A percentile compares a stretch with the other conserved stretches of the same genome.
Conservation (phyloP, 805 yeast genomes). For the Saturnispora silvae region DNA sequence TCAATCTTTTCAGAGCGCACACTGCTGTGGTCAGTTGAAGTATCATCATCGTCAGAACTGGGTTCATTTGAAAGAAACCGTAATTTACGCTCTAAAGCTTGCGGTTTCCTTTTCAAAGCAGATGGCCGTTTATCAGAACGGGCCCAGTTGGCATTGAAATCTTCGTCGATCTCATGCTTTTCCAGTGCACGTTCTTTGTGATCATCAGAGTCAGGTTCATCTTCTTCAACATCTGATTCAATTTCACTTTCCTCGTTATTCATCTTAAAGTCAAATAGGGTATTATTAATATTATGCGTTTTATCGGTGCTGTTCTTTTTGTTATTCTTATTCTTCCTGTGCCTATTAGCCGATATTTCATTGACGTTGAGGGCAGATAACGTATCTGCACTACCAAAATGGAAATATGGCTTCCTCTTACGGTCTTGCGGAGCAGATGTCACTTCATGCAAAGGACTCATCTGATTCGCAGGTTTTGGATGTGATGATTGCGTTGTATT, state of each 20-base stretch:
- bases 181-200: conserved; percentile 1
- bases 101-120: conserved; percentile 5
- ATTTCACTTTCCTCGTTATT: not conserved
- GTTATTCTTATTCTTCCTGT: too few relatives aligned
- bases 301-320: too few relatives aligned
- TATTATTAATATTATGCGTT: too few relatives aligned
- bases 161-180: conserved; percentile 22
- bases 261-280: not conserved
- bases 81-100: conserved; percentile 6
- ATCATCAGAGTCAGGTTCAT: conserved; percentile 3
- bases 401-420: conserved; percentile 1
- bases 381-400: not conserved
- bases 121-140: conserved; percentile 2
- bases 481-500: too few relatives aligned
- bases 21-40: conserved; percentile 18
- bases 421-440: not conserved
- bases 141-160: conserved; percentile 22
- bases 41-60: conserved; percentile 17
- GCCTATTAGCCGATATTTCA: too few relatives aligned
- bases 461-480: not conserved
- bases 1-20: too few relatives aligned
- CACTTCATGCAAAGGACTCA: not conserved
- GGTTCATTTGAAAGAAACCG: conserved; percentile 2
- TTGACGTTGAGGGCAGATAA: not conserved
- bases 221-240: too few relatives aligned